Evolutionary conservation across 1,284 basidiomycete genomes (phyloP), one percentile per base, ranked within the genome.

Genomic region (Tilletia setariae): DNA sequence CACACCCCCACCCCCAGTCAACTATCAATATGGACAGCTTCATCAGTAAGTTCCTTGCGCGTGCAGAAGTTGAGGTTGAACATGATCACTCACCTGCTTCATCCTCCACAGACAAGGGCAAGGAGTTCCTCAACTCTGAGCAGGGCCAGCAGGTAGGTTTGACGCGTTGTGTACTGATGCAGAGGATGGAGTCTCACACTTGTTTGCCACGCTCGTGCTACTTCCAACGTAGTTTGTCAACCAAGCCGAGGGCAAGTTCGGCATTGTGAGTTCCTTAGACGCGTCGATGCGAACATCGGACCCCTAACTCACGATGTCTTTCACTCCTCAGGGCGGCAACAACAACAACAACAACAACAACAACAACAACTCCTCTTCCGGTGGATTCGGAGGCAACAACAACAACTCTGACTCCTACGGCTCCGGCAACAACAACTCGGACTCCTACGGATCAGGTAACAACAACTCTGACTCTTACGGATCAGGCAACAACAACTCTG

Each of bases 121-220:
- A 76, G 70, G 72, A 77, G 67, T 77, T 76, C 62, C 74, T 74
- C 63, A 51, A 30, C 67, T 71, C 74, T 30, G 64, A 77, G 8
- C 70, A 77, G 66, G 74, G 75, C 68, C 43, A 72, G 66, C 56
- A 74, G 69, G 25, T 74, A 69, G 35, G 56, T 44, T 2, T 23
- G 7, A 28, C 53, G 25, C 30, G 25, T 25, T 23, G 23, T 32
- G 21, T 19, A 16, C 2, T 7, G 21, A 21, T 59, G 53, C 11
- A 6, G 35, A 40, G 6, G 7, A 23, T 49, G 13, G 9, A 19
- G 8, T 49, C 47, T n/a, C 8, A 19, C 25, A 15, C 47, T 23
- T 49, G n/a, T 21, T 49, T 23, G 8, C 25, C 47, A 4, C 47
- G 47, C n/a, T 49, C 47, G 47, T n/a, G 47, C 15, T n/a, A 35